Conservation (phyloP, 345 rosid species). For the Lumnitzera racemosa region DNA sequence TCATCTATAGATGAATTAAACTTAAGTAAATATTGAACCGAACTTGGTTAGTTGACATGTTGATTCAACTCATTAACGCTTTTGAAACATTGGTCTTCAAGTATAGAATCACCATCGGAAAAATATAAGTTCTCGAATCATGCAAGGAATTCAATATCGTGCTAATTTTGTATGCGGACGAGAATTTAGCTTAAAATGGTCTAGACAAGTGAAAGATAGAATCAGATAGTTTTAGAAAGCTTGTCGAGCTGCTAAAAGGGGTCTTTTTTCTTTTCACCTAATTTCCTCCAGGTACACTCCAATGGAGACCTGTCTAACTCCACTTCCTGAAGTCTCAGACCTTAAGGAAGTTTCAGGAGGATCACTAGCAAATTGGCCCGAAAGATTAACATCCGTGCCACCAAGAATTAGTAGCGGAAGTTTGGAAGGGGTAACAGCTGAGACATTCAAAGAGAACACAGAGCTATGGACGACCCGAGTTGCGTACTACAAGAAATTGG, state of each 20-base stretch:
- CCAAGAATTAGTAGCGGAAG: slow-evolving; percentile 65
- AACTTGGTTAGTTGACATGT: too few relatives aligned
- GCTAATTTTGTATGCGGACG: too few relatives aligned
- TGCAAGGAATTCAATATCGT: too few relatives aligned
- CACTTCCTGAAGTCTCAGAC: slow-evolving; percentile 62
- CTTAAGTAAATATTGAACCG: too few relatives aligned
- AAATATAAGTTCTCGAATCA: too few relatives aligned
- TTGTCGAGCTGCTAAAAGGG: not conserved
- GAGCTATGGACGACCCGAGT: slow-evolving; percentile 67
- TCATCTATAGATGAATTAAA: too few relatives aligned
- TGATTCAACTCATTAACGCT: too few relatives aligned
- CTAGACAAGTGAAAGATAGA: too few relatives aligned
- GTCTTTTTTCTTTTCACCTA: not conserved
- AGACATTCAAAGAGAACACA: slow-evolving; percentile 40
- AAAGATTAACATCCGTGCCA: slow-evolving; percentile 59
- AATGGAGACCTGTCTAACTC: slow-evolving; percentile 77
- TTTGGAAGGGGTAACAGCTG: slow-evolving; percentile 45
- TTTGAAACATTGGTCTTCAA: too few relatives aligned
- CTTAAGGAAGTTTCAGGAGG: slow-evolving; percentile 67
- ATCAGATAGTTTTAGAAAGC: not conserved
- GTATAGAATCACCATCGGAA: too few relatives aligned
- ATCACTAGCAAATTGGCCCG: slow-evolving; percentile 67
- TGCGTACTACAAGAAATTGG: slow-evolving; percentile 58
- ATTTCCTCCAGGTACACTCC: slow-evolving; percentile 60
- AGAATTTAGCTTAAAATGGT: too few relatives aligned